phyloP scores from a whole-genome alignment of 768 basidiomycete species.

The Tricholoma sp. region DNA sequence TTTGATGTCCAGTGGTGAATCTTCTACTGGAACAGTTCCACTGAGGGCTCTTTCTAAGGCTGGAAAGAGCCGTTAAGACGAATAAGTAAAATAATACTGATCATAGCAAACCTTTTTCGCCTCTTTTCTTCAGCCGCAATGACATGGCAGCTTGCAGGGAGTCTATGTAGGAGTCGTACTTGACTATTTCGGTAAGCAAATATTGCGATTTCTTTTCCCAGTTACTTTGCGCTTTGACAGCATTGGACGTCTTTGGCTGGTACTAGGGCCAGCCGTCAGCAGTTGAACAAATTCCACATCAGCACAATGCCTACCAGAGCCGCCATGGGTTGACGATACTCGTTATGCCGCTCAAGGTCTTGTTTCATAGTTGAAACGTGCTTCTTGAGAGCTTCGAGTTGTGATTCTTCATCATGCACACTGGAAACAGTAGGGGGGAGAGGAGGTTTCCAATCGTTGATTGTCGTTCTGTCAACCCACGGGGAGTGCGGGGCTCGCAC shows the following conservation, averaged over 20 bases:
- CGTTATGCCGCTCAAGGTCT: conserved; percentile 81
- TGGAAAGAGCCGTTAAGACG: conserved; percentile 6
- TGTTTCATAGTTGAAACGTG: conserved; percentile 71
- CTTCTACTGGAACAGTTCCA: conserved; percentile 26
- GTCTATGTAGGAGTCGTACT: conserved; percentile 94
- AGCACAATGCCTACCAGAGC: conserved; percentile 48
- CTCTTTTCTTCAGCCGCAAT: conserved; percentile 82
- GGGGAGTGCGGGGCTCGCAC: conserved; percentile 66
- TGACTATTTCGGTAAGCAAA: conserved; percentile 87
- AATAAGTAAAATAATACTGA: not conserved
- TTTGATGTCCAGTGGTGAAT: conserved; percentile 16
- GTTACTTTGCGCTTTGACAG: conserved; percentile 74
- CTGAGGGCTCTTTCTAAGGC: conserved; percentile 31
- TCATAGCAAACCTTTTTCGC: conserved; percentile 59
- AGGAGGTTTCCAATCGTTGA: conserved; percentile 95
- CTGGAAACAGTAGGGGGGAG: conserved; percentile 80
- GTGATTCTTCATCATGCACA: conserved; percentile 86
- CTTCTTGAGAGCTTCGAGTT: conserved; percentile 82
- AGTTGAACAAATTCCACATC: conserved; percentile 5
- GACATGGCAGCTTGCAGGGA: conserved; percentile 80
- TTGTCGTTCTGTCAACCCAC: conserved; percentile 66
- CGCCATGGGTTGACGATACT: conserved; percentile 77
- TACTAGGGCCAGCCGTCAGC: conserved; percentile 49
- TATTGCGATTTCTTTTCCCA: conserved; percentile 93
- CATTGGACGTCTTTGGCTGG: conserved; percentile 67